Percentiles rank a stretch among this genome's conserved stretches.
Evolutionary conservation across 208 protist genomes (phyloP).

Genomic region (Leishmania lainsoni): DNA sequence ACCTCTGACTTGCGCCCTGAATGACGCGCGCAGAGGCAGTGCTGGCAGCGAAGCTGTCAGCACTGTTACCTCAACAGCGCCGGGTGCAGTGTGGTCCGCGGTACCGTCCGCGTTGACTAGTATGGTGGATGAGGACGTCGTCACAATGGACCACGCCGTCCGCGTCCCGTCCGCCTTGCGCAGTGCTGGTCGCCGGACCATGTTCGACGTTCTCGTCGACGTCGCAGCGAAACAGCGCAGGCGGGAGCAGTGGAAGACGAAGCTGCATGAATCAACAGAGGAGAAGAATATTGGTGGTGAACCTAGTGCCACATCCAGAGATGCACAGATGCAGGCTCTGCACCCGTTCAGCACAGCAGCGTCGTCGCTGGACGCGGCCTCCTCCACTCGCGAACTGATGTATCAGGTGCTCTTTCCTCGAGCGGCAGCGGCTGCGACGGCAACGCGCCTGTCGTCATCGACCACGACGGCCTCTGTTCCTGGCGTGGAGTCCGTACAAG

Average conservation of each 20-base stretch:
- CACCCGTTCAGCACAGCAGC: neutral
- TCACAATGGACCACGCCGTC: conserved; percentile 69
- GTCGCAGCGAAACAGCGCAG: conserved; percentile 2
- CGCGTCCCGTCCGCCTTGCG: conserved; percentile 57
- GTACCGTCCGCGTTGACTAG: neutral
- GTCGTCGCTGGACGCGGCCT: neutral
- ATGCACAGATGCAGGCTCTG: neutral
- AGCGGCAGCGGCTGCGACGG: neutral
- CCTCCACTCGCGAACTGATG: conserved; percentile 15
- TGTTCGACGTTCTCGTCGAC: conserved; percentile 63
- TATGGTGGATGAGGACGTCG: conserved; percentile 22
- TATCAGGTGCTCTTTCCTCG: conserved; percentile 22
- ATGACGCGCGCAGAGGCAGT: neutral
- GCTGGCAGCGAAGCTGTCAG: conserved; percentile 3
- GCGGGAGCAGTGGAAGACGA: neutral
- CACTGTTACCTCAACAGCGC: neutral
- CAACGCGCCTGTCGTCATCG: neutral
- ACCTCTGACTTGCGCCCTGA: neutral
- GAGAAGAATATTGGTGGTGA: neutral
- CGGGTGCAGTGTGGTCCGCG: neutral
- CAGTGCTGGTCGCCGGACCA: conserved; percentile 64
- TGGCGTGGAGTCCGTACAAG: neutral
- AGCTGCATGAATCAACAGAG: neutral
- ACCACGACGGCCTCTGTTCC: neutral
- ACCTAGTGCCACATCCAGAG: neutral